Evolutionary conservation across 768 basidiomycete species (phyloP).

Genomic region (Tricholomella constricta): DNA sequence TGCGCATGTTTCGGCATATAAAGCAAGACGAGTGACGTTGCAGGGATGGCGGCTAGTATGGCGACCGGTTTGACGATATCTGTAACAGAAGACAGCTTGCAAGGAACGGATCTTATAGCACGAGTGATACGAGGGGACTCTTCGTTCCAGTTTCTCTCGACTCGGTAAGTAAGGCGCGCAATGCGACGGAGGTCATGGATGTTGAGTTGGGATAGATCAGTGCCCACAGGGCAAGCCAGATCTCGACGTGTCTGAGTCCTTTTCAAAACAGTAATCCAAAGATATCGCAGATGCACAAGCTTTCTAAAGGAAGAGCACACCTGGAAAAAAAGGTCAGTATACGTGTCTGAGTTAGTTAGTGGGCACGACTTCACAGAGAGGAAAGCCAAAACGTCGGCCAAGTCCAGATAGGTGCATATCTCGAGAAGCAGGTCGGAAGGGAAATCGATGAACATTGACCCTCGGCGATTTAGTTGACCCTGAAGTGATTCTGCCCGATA

Average conservation of each 20-base stretch:
- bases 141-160: constrained; percentile 13
- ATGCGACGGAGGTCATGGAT: constrained; percentile 9
- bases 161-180: constrained; percentile 7
- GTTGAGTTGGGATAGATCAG: constrained; percentile 9
- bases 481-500: no score
- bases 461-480: no score
- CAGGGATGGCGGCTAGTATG: constrained; percentile 15
- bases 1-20: not conserved
- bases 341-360: not conserved
- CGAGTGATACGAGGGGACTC: not conserved
- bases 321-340: constrained; percentile 1
- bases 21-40: constrained; percentile 11
- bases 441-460: not conserved
- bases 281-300: constrained; percentile 7
- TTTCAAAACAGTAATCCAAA: constrained; percentile 16
- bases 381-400: constrained; percentile 12
- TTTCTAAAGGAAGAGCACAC: constrained; percentile 13
- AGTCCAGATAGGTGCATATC: constrained; percentile 6
- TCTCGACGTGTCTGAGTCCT: not conserved
- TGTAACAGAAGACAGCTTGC: not conserved
- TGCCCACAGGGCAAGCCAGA: constrained; percentile 10
- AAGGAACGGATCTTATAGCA: constrained; percentile 8
- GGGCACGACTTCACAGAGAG: constrained; percentile 3
- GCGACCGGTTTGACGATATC: not conserved
- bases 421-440: not conserved